Evolutionary conservation across 495 filamentous ascomycete species (phyloP), one percentile per base, ranked within the genome.

Genomic region (Glonium stellatum): DNA sequence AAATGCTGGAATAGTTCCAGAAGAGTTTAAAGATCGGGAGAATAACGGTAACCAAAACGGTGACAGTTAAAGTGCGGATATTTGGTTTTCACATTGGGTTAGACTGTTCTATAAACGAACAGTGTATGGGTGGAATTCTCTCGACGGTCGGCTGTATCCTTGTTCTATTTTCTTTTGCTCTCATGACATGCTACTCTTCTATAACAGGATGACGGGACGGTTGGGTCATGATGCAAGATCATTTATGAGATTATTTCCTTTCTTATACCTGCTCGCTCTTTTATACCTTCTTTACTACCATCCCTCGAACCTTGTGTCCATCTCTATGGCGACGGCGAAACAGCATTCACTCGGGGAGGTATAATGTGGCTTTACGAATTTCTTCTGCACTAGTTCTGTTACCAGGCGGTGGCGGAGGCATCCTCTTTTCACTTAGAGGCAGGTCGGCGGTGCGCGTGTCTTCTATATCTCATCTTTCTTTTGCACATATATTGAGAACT

Each of bases 1-100:
- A 65, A 84, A 82, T 56, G 88, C 88, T 1, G 90, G 89, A 41
- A 78, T 93, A 31, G 76, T 55, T 25, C 67, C 59, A 11, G 67
- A 68, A 11, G 65, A 68, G 56, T 59, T 68, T 48, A 68, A 68
- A 34, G 65, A 60, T 21, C 65, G 65, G 15, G 57, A 67, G 39
- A 63, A 63, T 52, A 68, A 58, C 59, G 50, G 10, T 6, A 54
- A 68, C 0, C 65, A 68, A 34, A 68, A 65, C 39, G 65, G 59
- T 18, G 39, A 50, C 18, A 60, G 48, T 36, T 64, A 31, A 60
- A 46, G 15, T 34, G 46, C 10, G 10, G 18, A 31, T 53, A 34
- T 27, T 9, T 19, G 23, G 13, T 44, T 47, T 25, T 42, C 47
- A 15, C 11, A 55, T 10, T 41, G 36, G 47, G 51, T 41, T n/a